A percentile compares a stretch with the other conserved stretches of the same genome.
phyloP scores from a whole-genome alignment of 164 flowering plant genomes.

The Platanus orientalis region DNA sequence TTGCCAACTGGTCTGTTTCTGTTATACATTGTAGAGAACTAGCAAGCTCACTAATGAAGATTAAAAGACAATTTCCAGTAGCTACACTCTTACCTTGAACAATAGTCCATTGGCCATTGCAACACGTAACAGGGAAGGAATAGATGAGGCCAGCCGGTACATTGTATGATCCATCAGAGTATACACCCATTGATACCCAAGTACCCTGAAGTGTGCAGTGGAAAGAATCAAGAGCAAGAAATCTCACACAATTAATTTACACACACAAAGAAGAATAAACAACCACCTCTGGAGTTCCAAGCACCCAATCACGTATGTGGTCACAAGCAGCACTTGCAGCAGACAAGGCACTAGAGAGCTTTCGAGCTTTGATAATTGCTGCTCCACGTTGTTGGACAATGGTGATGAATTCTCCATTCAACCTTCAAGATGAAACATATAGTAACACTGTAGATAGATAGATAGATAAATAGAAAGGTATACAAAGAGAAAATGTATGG shows the following conservation, averaged over 20 bases:
- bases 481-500: too few relatives aligned
- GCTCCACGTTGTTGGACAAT: conserved; percentile 99
- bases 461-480: neutral
- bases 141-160: conserved; percentile 94
- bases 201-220: conserved; percentile 53
- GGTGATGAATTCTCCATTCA: conserved; percentile 77
- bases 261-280: neutral
- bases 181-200: conserved; percentile 99
- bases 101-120: conserved; percentile 80
- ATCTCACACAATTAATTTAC: neutral
- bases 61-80: too few relatives aligned
- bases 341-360: conserved; percentile 98
- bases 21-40: too few relatives aligned
- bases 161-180: conserved; percentile 96
- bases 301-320: conserved; percentile 98
- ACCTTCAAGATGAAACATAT: conserved; percentile 39
- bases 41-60: too few relatives aligned
- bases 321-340: conserved; percentile 99
- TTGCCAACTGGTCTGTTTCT: too few relatives aligned
- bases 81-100: conserved; percentile 66
- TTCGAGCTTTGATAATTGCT: conserved; percentile 96
- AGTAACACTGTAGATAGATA: neutral
- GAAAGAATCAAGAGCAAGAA: conserved; percentile 2
- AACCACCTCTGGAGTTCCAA: conserved; percentile 94
- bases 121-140: conserved; percentile 95